Conservation (phyloP, 352 stramenopile genomes). For the Phytopythium cucurbitacearum region DNA sequence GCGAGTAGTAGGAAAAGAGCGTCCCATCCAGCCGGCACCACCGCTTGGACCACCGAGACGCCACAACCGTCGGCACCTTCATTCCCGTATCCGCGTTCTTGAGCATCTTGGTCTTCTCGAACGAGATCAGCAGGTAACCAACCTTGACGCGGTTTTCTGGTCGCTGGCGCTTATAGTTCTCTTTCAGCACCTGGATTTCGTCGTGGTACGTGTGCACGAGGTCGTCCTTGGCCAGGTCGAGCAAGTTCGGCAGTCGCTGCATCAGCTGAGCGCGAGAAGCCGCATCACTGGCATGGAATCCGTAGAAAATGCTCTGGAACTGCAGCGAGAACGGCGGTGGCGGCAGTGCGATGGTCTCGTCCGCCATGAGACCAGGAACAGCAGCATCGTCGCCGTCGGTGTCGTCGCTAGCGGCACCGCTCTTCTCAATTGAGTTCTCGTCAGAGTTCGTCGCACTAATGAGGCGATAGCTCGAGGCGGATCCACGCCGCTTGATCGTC, state of each 20-base stretch:
- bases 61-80: conserved; percentile 51
- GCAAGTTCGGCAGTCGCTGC: conserved; percentile 59
- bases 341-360: conserved; percentile 19
- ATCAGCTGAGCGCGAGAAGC: conserved; percentile 53
- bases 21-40: conserved; percentile 79
- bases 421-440: no score
- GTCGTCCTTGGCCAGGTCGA: conserved; percentile 74
- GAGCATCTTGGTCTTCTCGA: conserved; percentile 67
- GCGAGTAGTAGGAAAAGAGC: conserved; percentile 75
- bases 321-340: conserved; percentile 44
- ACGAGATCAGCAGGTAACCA: conserved; percentile 70
- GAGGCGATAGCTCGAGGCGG: background rate
- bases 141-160: conserved; percentile 80
- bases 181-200: conserved; percentile 71
- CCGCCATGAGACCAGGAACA: background rate
- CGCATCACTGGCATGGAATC: conserved; percentile 61
- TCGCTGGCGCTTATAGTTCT: conserved; percentile 82
- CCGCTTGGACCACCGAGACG: conserved; percentile 78
- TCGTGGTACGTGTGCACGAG: conserved; percentile 83
- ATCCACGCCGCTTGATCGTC: conserved; percentile 32
- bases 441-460: no score
- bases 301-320: conserved; percentile 75
- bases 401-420: no score
- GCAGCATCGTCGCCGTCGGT: no score
- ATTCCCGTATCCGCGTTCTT: conserved; percentile 31